A percentile compares a stretch with the other conserved stretches of the same genome.
phyloP scores from a whole-genome alignment of 139 green algal species.

The Chlamydomonas asymmetrica region DNA sequence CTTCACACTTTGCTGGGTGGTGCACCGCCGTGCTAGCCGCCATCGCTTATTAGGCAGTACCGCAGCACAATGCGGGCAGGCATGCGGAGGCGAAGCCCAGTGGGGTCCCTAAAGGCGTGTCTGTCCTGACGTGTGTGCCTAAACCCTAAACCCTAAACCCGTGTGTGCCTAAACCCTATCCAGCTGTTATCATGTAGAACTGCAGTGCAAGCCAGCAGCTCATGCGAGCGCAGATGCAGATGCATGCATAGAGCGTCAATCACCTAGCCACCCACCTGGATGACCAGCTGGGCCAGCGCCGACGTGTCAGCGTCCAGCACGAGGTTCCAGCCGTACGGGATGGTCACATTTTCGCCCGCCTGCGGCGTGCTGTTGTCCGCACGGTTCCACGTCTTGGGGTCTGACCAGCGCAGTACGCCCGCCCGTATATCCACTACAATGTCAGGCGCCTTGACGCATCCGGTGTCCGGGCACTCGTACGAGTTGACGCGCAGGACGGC shows the following conservation, averaged over 20 bases:
- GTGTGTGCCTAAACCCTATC: too few species aligned
- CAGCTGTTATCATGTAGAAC: too few species aligned
- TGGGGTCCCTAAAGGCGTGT: too few species aligned
- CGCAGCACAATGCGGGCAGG: too few species aligned
- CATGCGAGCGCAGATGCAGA: neutral
- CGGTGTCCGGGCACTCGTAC: slow-evolving; percentile 7
- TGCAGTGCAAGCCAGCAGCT: neutral
- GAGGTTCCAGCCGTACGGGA: slow-evolving; percentile 51
- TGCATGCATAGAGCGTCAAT: neutral
- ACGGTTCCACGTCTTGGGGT: slow-evolving; percentile 23
- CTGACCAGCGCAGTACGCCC: slow-evolving; percentile 38
- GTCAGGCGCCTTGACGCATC: slow-evolving; percentile 4
- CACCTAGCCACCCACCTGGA: too few species aligned
- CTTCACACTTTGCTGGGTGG: too few species aligned
- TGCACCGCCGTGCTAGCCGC: too few species aligned
- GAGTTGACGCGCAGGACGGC: neutral
- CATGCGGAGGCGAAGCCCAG: too few species aligned
- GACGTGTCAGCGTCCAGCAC: slow-evolving; percentile 41
- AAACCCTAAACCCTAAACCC: too few species aligned
- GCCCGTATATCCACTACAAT: slow-evolving; percentile 23
- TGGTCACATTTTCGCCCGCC: slow-evolving; percentile 28
- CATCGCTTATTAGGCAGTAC: too few species aligned
- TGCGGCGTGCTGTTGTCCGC: slow-evolving; percentile 7
- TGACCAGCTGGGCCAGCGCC: slow-evolving; percentile 9
- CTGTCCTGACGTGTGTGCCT: too few species aligned